These are phyloP conservation scores for Pulveroboletus sp. DNA, from an alignment of 768 basidiomycete genomes.

Conservation along the genomic window DNA sequence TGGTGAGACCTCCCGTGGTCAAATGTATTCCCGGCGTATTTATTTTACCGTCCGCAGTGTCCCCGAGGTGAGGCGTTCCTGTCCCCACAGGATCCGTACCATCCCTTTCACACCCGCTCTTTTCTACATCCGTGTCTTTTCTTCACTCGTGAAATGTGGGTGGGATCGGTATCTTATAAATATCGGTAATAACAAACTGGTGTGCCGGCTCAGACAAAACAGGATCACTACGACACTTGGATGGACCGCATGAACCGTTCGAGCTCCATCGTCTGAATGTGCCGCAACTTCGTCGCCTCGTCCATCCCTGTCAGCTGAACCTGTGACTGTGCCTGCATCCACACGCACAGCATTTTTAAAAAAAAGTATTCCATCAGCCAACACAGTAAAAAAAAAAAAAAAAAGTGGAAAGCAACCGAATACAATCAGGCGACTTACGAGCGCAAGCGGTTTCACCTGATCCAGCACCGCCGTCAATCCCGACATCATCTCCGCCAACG, in stretches of 20 bases:
- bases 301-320: constrained; percentile 44
- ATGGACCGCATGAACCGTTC: constrained; percentile 63
- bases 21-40: no score
- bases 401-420: not conserved
- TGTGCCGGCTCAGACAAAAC: not conserved
- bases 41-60: no score
- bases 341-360: not conserved
- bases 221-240: constrained; percentile 27
- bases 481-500: constrained; percentile 67
- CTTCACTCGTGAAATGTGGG: not conserved
- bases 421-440: constrained; percentile 43
- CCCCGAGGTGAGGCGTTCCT: no score
- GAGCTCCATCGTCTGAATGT: constrained; percentile 60
- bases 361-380: not conserved
- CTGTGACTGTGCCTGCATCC: constrained; percentile 36
- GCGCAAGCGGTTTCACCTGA: constrained; percentile 50
- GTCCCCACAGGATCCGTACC: no score
- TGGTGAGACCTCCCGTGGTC: no score
- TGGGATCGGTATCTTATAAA: constrained; percentile 11
- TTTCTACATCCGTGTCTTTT: no score
- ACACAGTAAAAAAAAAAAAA: not conserved
- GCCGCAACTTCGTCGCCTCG: constrained; percentile 54
- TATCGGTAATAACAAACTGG: constrained; percentile 14
- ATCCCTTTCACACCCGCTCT: no score
- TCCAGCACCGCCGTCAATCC: constrained; percentile 57